Evolutionary conservation across 163 green algal genomes (phyloP).

Genomic region (Scenedesmus sp.): DNA sequence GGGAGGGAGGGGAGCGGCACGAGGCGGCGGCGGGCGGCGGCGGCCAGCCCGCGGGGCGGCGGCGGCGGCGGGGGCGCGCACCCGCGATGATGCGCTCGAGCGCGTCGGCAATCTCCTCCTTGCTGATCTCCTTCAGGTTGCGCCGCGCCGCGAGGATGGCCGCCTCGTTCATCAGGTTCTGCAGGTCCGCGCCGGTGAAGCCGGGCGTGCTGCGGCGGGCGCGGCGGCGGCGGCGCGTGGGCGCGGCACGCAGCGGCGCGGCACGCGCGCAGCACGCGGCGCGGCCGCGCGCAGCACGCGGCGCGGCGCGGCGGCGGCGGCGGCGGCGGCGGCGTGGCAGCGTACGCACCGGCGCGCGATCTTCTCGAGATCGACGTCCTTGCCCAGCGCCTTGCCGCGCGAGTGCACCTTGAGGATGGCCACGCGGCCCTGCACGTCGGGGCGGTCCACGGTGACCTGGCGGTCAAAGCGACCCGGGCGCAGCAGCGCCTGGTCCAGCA

Average conservation of each 20-base stretch:
- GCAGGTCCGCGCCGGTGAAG: constrained; percentile 96
- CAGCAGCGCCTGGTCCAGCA: constrained; percentile 96
- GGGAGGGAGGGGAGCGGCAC: too few relatives aligned
- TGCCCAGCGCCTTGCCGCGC: constrained; percentile 91
- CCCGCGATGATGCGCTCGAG: constrained; percentile 97
- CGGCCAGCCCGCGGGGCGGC: too few relatives aligned
- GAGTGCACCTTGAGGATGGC: constrained; percentile 89
- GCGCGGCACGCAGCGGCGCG: too few relatives aligned
- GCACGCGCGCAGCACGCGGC: too few relatives aligned
- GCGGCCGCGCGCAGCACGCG: not conserved
- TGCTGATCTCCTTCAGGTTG: constrained; percentile 97
- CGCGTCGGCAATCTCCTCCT: constrained; percentile 99
- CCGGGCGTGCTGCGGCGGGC: constrained; percentile 80
- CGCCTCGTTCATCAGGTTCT: constrained; percentile 99
- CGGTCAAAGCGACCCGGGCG: constrained; percentile 98
- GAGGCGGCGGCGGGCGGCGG: too few relatives aligned
- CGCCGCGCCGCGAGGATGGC: constrained; percentile 97
- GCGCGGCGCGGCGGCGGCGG: not conserved
- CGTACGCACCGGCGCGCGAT: constrained; percentile 80
- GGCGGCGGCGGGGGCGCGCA: not conserved
- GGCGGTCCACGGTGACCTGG: constrained; percentile 99
- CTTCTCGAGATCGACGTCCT: constrained; percentile 99
- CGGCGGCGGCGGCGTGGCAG: not conserved
- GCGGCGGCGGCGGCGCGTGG: not conserved
- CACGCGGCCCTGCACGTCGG: constrained; percentile 93